Base-by-base conservation (phyloP, 306 rosid species). In the Potentilla sterilis region DNA sequence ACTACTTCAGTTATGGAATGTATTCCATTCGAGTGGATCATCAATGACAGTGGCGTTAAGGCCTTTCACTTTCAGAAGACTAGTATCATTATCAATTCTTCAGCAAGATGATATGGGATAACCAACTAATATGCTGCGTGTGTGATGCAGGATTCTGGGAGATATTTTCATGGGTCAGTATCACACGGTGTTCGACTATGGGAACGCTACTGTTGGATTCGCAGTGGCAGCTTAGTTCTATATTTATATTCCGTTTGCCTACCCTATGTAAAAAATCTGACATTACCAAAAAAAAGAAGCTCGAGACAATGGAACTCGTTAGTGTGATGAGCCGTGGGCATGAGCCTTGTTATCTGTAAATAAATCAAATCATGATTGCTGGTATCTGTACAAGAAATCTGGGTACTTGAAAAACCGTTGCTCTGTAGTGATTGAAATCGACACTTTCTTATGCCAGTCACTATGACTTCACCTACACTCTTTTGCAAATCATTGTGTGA, bases 141-240 rank as follows among this genome's bases (percentile, higher is more conserved):
- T 67, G 67, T 62, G 15, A 41, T 87, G 74, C 82, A 89, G 93
- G 90, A 89, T 86, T 79, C 69, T 88, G 73, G 93, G 90, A 66
- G 92, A 88, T 77, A 82, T 88, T 47, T 88, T 84, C 84, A 85
- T 87, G 87, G 87, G 91, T 51, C 81, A 80, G 42, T 87, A 84
- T 77, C 87, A 87, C 85, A 84, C 90, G 0, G 87, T 87, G 77
- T 87, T 87, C 40, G 79, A 87, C 79, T 80, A 82, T 48, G 87
- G 88, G 15, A 85, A 85, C 35, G 40, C 48, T 74, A 73, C 81
- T 65, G 82, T 85, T 73, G 91, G 91, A 59, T 87, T 87, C 44
- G 91, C 91, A 37, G 85, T 80, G 78, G 82, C 91, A 63, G 77
- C 85, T 24, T 86, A 85, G 47, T 49, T 38, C 47, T 42, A 22